These are phyloP conservation scores for Daldinia eschscholtzii DNA, from an alignment of 2,329 filamentous ascomycete species.

Conservation along the genomic window DNA sequence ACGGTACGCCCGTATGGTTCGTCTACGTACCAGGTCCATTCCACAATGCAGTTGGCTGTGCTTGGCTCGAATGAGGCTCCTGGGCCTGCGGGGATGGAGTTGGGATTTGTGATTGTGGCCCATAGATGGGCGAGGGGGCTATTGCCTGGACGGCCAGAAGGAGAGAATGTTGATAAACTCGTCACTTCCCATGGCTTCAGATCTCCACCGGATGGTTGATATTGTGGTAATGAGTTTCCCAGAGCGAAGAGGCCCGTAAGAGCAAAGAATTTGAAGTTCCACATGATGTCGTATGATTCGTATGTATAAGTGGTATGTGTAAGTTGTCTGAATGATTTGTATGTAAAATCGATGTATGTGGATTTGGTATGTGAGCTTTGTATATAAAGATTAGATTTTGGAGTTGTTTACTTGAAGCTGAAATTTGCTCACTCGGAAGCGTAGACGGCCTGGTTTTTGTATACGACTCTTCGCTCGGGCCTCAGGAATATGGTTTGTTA, in stretches of 20 bases:
- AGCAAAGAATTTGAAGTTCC: slow-evolving; percentile 3
- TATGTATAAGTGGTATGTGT: not conserved
- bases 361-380: not conserved
- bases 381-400: not conserved
- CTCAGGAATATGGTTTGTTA: slow-evolving; percentile 3
- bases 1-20: slow-evolving; percentile 38
- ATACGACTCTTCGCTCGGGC: not conserved
- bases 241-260: slow-evolving; percentile 26
- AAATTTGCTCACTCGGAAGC: too few species aligned
- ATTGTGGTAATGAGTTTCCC: not conserved
- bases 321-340: not conserved
- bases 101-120: slow-evolving; percentile 49
- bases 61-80: slow-evolving; percentile 40
- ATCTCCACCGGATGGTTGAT: not conserved
- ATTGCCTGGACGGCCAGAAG: slow-evolving; percentile 47
- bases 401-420: not conserved
- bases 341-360: not conserved
- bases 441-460: not conserved
- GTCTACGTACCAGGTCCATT: slow-evolving; percentile 38
- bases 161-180: slow-evolving; percentile 42
- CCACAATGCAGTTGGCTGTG: slow-evolving; percentile 47
- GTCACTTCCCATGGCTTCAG: slow-evolving; percentile 48
- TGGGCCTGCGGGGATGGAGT: slow-evolving; percentile 40
- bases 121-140: slow-evolving; percentile 40
- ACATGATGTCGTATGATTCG: slow-evolving; percentile 22